Conservation (phyloP, 495 filamentous ascomycete species). For the Bacidia gigantensis region DNA sequence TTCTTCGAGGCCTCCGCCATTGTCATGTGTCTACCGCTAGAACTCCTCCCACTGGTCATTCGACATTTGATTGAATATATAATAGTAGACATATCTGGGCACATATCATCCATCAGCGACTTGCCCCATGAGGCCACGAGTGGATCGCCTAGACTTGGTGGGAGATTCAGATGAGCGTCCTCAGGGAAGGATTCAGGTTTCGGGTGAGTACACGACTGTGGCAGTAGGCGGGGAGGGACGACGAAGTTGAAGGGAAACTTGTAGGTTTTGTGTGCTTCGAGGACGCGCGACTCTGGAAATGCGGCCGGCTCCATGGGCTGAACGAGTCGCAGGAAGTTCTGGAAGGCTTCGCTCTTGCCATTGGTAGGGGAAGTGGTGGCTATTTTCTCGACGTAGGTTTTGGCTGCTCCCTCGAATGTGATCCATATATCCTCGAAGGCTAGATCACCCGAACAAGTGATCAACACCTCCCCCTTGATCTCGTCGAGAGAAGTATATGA, state of each 20-base stretch:
- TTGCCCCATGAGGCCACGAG: slow-evolving; percentile 37
- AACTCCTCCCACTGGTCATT: slow-evolving; percentile 28
- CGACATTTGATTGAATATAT: slow-evolving; percentile 56
- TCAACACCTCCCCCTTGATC: slow-evolving; percentile 42
- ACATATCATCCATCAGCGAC: slow-evolving; percentile 56
- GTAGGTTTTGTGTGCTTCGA: slow-evolving; percentile 53
- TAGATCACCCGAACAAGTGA: slow-evolving; percentile 50
- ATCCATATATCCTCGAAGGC: slow-evolving; percentile 73
- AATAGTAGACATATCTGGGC: slow-evolving; percentile 68
- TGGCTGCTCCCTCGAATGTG: slow-evolving; percentile 55
- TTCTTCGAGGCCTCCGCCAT: slow-evolving; percentile 41
- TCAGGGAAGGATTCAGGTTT: slow-evolving; percentile 43
- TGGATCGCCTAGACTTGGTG: slow-evolving; percentile 67
- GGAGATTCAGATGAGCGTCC: slow-evolving; percentile 62
- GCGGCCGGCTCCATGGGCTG: slow-evolving; percentile 60
- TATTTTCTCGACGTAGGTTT: slow-evolving; percentile 39
- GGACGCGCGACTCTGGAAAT: slow-evolving; percentile 56
- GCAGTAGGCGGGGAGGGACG: slow-evolving; percentile 58
- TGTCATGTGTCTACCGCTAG: slow-evolving; percentile 29
- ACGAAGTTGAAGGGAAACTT: slow-evolving; percentile 79
- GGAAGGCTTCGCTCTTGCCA: slow-evolving; percentile 38
- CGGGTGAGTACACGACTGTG: slow-evolving; percentile 46
- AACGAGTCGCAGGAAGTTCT: slow-evolving; percentile 62
- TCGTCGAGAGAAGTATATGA: slow-evolving; percentile 47
- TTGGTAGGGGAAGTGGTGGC: slow-evolving; percentile 31